A percentile compares a stretch with the other conserved stretches of the same genome.
Conservation (phyloP, 768 basidiomycete genomes). For the Amanita jacksonii region DNA sequence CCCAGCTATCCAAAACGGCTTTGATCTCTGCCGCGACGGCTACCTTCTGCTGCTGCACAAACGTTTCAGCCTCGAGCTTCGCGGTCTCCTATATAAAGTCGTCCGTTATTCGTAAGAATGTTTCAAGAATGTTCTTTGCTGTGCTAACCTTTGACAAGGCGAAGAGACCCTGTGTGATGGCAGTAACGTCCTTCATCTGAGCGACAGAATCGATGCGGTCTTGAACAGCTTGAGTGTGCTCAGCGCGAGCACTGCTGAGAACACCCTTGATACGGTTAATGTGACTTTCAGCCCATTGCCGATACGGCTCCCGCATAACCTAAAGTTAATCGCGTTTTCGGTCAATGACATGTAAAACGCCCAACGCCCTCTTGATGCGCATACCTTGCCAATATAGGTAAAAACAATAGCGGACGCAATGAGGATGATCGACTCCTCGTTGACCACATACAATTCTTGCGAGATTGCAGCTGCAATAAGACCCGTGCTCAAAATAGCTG, state of each 20-base stretch:
- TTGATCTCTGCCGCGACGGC: conserved; percentile 85
- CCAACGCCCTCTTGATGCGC: too few relatives aligned
- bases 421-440: conserved; percentile 90
- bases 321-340: conserved; percentile 17
- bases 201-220: conserved; percentile 86
- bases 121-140: background rate
- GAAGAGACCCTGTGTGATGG: conserved; percentile 85
- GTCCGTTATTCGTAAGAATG: background rate
- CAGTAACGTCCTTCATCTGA: conserved; percentile 93
- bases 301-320: conserved; percentile 81
- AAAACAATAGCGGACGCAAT: conserved; percentile 79
- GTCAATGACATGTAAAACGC: too few relatives aligned
- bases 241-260: conserved; percentile 70
- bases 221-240: conserved; percentile 91
- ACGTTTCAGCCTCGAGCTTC: conserved; percentile 78
- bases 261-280: conserved; percentile 77
- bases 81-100: conserved; percentile 68
- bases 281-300: conserved; percentile 85
- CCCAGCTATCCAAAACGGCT: conserved; percentile 94
- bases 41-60: conserved; percentile 84
- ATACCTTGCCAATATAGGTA: conserved; percentile 71
- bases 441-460: conserved; percentile 94
- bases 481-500: conserved; percentile 85
- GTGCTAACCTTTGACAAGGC: conserved; percentile 73
- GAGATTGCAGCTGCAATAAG: conserved; percentile 88